Evolutionary conservation across 129 eudicot species (phyloP).

Genomic region (Dittrichia graveolens): DNA sequence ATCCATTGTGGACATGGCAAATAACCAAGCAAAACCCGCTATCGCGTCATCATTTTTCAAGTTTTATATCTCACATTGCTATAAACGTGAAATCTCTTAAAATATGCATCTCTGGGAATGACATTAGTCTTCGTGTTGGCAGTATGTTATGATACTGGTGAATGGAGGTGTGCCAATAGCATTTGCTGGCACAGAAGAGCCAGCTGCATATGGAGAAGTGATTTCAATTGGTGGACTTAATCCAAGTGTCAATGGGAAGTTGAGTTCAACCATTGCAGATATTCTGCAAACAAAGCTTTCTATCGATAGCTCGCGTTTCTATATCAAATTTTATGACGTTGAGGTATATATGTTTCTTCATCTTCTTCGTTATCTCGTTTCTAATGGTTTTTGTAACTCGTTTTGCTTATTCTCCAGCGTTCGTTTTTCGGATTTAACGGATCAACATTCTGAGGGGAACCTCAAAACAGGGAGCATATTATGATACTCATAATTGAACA

Average conservation of each 20-base stretch:
- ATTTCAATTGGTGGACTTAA: conserved; percentile 82
- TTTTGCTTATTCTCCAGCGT: conserved; percentile 47
- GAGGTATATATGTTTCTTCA: conserved; percentile 42
- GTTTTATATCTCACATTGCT: too few relatives aligned
- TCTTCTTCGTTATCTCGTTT: neutral
- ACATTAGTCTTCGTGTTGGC: conserved; percentile 9
- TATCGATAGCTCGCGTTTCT: conserved; percentile 64
- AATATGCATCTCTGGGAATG: neutral
- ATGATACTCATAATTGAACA: conserved; percentile 18
- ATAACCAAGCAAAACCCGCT: too few relatives aligned
- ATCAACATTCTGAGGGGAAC: conserved; percentile 61
- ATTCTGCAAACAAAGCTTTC: conserved; percentile 79
- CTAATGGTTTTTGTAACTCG: neutral
- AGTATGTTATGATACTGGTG: conserved; percentile 88
- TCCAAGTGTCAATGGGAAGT: conserved; percentile 75
- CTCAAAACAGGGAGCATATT: conserved; percentile 17
- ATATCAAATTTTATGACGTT: conserved; percentile 81
- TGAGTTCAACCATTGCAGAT: conserved; percentile 84
- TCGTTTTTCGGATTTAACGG: conserved; percentile 78
- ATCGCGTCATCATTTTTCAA: too few relatives aligned
- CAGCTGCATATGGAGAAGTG: conserved; percentile 89
- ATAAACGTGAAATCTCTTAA: neutral
- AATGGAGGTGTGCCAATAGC: conserved; percentile 81
- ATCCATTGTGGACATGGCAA: too few relatives aligned
- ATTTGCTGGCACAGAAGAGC: conserved; percentile 88